Evolutionary conservation across 345 rosid genomes (phyloP).

Genomic region (Arabis alpina): DNA sequence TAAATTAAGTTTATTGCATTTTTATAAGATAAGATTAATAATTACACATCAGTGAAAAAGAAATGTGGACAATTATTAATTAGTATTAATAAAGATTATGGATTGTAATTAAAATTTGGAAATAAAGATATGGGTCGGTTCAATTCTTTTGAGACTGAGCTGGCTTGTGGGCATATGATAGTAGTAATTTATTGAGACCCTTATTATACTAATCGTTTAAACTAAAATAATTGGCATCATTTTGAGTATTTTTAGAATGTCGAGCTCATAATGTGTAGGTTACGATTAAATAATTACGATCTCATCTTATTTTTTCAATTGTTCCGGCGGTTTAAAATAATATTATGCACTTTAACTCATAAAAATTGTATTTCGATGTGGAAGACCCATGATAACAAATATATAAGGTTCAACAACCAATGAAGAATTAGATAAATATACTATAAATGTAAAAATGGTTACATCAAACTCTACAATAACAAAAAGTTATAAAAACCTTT

Average conservation of each 20-base stretch:
- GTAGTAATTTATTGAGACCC: not conserved
- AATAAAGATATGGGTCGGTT: slow-evolving; percentile 23
- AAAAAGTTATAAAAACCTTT: slow-evolving; percentile 1
- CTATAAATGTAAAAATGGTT: not conserved
- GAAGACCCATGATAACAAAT: too few relatives aligned
- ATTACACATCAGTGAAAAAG: slow-evolving; percentile 9
- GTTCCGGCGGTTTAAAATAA: slow-evolving; percentile 22
- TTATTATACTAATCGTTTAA: slow-evolving; percentile 4
- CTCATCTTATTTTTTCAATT: not conserved
- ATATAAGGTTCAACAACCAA: too few relatives aligned
- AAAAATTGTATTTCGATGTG: not conserved
- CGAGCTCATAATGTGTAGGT: slow-evolving; percentile 17
- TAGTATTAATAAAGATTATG: slow-evolving; percentile 10
- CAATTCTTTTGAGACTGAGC: slow-evolving; percentile 25
- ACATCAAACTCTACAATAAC: slow-evolving; percentile 4
- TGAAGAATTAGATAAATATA: too few relatives aligned
- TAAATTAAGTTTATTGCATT: slow-evolving; percentile 2
- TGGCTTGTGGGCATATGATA: slow-evolving; percentile 31
- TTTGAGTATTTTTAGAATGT: slow-evolving; percentile 6
- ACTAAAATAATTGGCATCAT: slow-evolving; percentile 11
- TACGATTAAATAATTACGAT: not conserved
- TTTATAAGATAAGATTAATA: slow-evolving; percentile 28
- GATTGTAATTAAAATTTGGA: not conserved
- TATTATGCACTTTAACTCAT: slow-evolving; percentile 15
- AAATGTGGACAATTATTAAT: slow-evolving; percentile 19